These are phyloP conservation scores for Plectosphaerella cucumerina DNA, from an alignment of 2,329 filamentous ascomycete species.

Conservation along the genomic window DNA sequence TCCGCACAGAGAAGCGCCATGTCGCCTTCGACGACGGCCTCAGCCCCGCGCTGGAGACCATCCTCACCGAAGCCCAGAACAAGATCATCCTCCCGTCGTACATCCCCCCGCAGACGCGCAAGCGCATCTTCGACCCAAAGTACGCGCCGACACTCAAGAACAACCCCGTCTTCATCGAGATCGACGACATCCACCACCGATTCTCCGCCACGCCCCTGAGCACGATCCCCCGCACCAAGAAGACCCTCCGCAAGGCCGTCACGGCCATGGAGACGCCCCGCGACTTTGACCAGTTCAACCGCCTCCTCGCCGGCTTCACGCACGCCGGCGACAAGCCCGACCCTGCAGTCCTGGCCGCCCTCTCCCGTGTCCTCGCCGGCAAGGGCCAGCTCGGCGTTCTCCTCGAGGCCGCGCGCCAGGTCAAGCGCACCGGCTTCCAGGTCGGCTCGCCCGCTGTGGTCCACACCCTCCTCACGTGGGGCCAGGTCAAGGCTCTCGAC, in stretches of 20 bases:
- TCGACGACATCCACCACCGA: slow-evolving; percentile 51
- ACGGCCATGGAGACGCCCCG: slow-evolving; percentile 46
- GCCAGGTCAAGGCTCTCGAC: slow-evolving; percentile 38
- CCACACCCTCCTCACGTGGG: slow-evolving; percentile 29
- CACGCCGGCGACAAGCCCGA: too few species aligned
- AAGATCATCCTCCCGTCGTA: slow-evolving; percentile 60
- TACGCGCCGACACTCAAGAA: slow-evolving; percentile 43
- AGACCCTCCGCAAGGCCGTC: slow-evolving; percentile 48
- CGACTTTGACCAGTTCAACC: slow-evolving; percentile 34
- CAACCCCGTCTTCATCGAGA: slow-evolving; percentile 54
- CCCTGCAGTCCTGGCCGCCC: slow-evolving; percentile 22
- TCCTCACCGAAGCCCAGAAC: slow-evolving; percentile 49
- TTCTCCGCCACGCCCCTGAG: slow-evolving; percentile 41
- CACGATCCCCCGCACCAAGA: slow-evolving; percentile 38
- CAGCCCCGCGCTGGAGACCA: slow-evolving; percentile 46
- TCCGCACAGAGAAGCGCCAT: slow-evolving; percentile 10
- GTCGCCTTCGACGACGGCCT: slow-evolving; percentile 49
- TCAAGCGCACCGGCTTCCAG: slow-evolving; percentile 39
- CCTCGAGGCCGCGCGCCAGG: slow-evolving; percentile 45
- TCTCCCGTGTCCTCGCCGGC: slow-evolving; percentile 35
- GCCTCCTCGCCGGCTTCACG: slow-evolving; percentile 26
- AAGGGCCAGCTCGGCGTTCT: slow-evolving; percentile 39
- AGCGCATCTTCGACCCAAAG: slow-evolving; percentile 45
- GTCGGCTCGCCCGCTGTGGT: slow-evolving; percentile 37
- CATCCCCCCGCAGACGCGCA: slow-evolving; percentile 48